phyloP scores from a whole-genome alignment of 116 monocot genomes.

The Posidonia oceanica region DNA sequence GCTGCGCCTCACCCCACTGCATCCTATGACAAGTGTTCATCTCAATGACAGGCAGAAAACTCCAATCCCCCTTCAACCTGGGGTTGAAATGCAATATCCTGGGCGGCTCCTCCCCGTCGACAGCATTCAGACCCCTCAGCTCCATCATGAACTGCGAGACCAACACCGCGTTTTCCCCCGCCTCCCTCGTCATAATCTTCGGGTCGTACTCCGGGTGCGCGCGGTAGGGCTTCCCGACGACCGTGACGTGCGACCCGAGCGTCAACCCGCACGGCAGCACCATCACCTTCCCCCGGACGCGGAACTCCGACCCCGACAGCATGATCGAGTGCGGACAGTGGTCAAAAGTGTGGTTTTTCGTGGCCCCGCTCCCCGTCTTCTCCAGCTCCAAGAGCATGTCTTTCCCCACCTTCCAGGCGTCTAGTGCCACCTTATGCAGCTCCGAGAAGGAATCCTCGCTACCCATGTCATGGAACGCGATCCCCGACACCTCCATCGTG shows the following conservation, averaged over 20 bases:
- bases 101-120: conserved; percentile 36
- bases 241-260: conserved; percentile 60
- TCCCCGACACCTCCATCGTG: conserved; percentile 7
- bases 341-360: conserved; percentile 6
- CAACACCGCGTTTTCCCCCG: conserved; percentile 4
- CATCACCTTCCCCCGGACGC: conserved; percentile 27
- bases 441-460: conserved; percentile 16
- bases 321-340: conserved; percentile 39
- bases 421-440: conserved; percentile 24
- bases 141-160: conserved; percentile 22
- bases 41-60: conserved; percentile 56
- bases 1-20: conserved; percentile 66
- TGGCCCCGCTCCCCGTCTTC: background rate
- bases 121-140: conserved; percentile 10
- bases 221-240: conserved; percentile 38
- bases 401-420: conserved; percentile 24
- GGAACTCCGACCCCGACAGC: conserved; percentile 21
- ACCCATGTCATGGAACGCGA: conserved; percentile 5
- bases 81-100: conserved; percentile 81
- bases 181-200: conserved; percentile 22
- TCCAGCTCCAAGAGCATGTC: conserved; percentile 22
- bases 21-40: conserved; percentile 79
- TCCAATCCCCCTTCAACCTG: conserved; percentile 77
- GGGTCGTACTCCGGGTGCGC: conserved; percentile 56
- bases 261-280: conserved; percentile 71